Base-by-base conservation (phyloP, 176 grass and related monocot species). In the Otatea glauca region DNA sequence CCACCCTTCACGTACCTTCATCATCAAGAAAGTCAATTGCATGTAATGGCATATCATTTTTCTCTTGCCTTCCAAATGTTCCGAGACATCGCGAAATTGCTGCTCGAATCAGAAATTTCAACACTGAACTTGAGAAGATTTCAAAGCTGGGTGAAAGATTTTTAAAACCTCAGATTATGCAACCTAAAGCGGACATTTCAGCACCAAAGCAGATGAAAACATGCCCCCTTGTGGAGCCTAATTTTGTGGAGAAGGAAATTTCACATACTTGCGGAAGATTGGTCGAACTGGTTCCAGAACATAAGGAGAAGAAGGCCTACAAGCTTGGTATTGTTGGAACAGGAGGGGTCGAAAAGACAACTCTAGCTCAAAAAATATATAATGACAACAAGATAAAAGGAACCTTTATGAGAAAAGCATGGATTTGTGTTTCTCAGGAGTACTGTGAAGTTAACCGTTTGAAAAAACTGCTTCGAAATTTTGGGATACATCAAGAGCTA, bases 301-400 rank as follows among this genome's bases (percentile, higher is more conserved):
- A 85, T 2, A 77, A 85, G 12, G 21, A 37, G 7, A 34, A 76
- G 0, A 81, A 38, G 6, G 2, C 20, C 0, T 32, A 41, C 9
- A 67, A 79, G 32, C 15, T 74, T 49, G 87, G 18, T 24, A 60
- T 60, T 23, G 84, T 85, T 14, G 87, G 88, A 51, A 85, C 8
- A 1, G 56, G 16, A 24, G 56, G 56, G 2, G 21, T 60, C 4
- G 56, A 21, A 11, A 60, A 60, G 56, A 60, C 82, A 18, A 89
- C 82, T 11, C 29, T 89, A 7, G 76, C 82, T 15, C 88, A 89
- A 27, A 75, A 81, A 51, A n/a, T 85, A 39, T 81, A 68, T 38
- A 81, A 89, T 50, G 71, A 89, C 16, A n/a, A n/a, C 3, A 78
- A 24, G 18, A 77, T 81, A 4, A 55, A 43, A 13, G 56, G 54